Evolutionary conservation across 805 yeast species (phyloP).

Genomic region (Yarrowia divulgata): DNA sequence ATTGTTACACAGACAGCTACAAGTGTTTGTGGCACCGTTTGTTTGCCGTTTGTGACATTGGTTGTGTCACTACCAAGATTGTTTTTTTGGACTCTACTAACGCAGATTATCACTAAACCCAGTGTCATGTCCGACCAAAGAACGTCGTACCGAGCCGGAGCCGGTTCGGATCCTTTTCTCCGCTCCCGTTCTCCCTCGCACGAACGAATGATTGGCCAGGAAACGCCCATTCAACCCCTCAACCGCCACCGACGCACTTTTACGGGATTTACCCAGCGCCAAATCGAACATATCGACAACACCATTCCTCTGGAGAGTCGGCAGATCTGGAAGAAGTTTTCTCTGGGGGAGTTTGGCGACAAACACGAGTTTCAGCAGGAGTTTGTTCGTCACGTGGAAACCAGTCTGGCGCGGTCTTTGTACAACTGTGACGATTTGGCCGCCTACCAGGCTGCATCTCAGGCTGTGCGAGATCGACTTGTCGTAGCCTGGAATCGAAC

Average conservation of each 20-base stretch:
- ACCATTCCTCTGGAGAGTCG: constrained; percentile 81
- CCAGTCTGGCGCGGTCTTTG: constrained; percentile 87
- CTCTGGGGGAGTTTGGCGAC: constrained; percentile 59
- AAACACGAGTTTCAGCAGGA: constrained; percentile 67
- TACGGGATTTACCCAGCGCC: constrained; percentile 91
- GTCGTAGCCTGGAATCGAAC: constrained; percentile 91
- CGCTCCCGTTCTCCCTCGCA: constrained; percentile 16
- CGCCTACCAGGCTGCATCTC: constrained; percentile 89
- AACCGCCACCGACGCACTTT: constrained; percentile 62
- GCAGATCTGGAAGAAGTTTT: constrained; percentile 75
- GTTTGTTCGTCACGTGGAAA: constrained; percentile 87
- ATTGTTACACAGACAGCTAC: too few species aligned
- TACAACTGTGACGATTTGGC: constrained; percentile 92
- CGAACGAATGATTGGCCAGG: constrained; percentile 25
- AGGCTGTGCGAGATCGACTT: constrained; percentile 77
- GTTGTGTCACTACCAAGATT: too few species aligned
- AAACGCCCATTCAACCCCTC: constrained; percentile 16
- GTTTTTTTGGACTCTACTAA: too few species aligned
- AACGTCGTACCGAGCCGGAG: constrained; percentile 28
- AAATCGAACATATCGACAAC: constrained; percentile 81
- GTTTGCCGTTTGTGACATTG: too few species aligned
- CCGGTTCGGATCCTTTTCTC: constrained; percentile 25
- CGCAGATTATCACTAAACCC: too few species aligned
- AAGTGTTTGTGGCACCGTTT: too few species aligned
- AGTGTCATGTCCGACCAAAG: constrained; percentile 5